These are phyloP conservation scores for Mycena rebaudengoi DNA, from an alignment of 768 basidiomycete genomes.

Conservation along the genomic window DNA sequence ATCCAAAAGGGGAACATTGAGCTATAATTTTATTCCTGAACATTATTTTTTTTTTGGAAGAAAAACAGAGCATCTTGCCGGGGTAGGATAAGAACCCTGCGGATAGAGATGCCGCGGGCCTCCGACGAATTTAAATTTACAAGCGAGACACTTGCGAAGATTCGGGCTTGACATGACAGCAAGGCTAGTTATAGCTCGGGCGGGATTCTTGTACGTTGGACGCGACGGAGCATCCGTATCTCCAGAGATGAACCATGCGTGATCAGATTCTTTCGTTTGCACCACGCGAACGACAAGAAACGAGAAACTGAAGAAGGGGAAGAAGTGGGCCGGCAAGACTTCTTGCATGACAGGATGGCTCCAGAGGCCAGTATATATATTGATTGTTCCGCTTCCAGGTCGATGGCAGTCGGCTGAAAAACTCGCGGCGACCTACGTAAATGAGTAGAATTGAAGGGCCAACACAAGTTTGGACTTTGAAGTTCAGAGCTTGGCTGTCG, in stretches of 20 bases:
- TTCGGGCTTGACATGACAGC: constrained; percentile 21
- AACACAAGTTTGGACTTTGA: too few relatives aligned
- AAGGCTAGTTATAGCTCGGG: constrained; percentile 6
- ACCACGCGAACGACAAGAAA: constrained; percentile 15
- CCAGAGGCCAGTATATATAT: neutral
- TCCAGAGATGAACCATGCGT: constrained; percentile 10
- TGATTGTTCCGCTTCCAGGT: constrained; percentile 18
- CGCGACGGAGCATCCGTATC: neutral
- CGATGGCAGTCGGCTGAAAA: too few relatives aligned
- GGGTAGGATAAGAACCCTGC: neutral
- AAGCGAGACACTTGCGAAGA: constrained; percentile 13
- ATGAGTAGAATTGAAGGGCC: too few relatives aligned
- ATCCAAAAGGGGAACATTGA: too few relatives aligned
- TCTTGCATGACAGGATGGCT: constrained; percentile 6
- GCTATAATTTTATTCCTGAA: too few relatives aligned
- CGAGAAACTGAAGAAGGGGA: neutral
- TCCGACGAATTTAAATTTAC: constrained; percentile 11
- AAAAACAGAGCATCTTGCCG: too few relatives aligned
- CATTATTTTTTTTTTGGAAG: too few relatives aligned
- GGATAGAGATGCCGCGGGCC: neutral
- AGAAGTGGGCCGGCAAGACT: neutral
- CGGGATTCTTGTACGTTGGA: constrained; percentile 2
- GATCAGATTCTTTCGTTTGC: neutral
- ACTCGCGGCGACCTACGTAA: too few relatives aligned
- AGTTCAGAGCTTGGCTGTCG: too few relatives aligned